Conservation (phyloP, 2,329 filamentous ascomycete genomes). For the Nemania sp. region DNA sequence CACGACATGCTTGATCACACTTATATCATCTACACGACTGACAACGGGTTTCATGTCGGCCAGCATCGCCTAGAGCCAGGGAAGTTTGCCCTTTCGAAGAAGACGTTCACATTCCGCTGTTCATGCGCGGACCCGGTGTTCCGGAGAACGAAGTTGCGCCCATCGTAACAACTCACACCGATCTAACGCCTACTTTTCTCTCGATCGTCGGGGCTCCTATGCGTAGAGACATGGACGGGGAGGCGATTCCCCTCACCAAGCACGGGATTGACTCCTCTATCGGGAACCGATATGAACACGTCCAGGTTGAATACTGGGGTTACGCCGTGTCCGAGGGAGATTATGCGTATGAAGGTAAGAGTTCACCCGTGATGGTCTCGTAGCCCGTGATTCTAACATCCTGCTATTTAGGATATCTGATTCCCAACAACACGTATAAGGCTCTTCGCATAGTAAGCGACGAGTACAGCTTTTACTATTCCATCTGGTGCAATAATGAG, state of each 20-base stretch:
- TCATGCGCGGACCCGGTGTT: conserved; percentile 60
- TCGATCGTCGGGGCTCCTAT: conserved; percentile 47
- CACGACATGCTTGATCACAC: conserved; percentile 49
- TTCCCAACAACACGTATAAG: conserved; percentile 55
- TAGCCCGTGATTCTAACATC: not conserved
- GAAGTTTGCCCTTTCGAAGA: conserved; percentile 62
- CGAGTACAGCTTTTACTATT: conserved; percentile 53
- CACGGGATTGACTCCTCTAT: conserved; percentile 10
- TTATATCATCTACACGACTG: conserved; percentile 62
- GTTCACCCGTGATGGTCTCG: not conserved
- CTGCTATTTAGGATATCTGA: conserved; percentile 31
- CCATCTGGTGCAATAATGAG: conserved; percentile 61
- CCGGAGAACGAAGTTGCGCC: conserved; percentile 43
- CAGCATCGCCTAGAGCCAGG: conserved; percentile 62
- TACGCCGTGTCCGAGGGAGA: conserved; percentile 40
- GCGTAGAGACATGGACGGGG: conserved; percentile 52
- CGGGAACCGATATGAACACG: conserved; percentile 49
- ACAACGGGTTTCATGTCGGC: conserved; percentile 65
- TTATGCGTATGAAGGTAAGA: conserved; percentile 16
- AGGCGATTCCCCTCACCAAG: conserved; percentile 46
- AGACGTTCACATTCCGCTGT: conserved; percentile 61
- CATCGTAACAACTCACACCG: conserved; percentile 62
- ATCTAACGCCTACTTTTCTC: conserved; percentile 65
- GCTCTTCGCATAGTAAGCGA: conserved; percentile 52
- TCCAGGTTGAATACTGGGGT: conserved; percentile 54